Percentiles rank a stretch among this genome's conserved stretches.
Evolutionary conservation across 768 basidiomycete species (phyloP).

Genomic region (Kwoniella sp.): DNA sequence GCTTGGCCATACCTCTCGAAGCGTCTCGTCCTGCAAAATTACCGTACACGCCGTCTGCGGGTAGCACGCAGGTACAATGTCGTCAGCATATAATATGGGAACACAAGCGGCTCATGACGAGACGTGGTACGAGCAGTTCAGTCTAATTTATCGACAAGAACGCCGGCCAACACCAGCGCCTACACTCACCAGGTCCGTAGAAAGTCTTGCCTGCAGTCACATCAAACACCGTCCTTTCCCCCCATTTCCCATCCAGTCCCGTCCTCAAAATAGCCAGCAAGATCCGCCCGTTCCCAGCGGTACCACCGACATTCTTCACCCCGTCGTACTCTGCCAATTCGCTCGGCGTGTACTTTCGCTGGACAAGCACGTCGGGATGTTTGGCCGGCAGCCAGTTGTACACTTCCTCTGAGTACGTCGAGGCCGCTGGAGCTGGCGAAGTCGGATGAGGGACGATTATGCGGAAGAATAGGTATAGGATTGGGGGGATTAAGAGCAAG

Average conservation of each 20-base stretch:
- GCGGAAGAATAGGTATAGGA: conserved; percentile 44
- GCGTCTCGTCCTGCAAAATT: conserved; percentile 98
- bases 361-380: conserved; percentile 77
- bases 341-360: conserved; percentile 75
- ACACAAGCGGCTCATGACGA: not conserved
- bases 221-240: conserved; percentile 73
- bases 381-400: conserved; percentile 91
- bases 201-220: conserved; percentile 86
- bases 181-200: conserved; percentile 83
- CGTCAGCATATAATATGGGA: too few relatives aligned
- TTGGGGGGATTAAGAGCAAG: conserved; percentile 41
- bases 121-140: conserved; percentile 6
- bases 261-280: conserved; percentile 77
- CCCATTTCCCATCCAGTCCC: conserved; percentile 68
- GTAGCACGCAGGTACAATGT: not conserved
- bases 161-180: too few relatives aligned
- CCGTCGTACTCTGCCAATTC: conserved; percentile 68
- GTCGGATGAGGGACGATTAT: conserved; percentile 65
- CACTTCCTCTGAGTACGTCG: conserved; percentile 69
- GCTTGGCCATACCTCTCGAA: conserved; percentile 95
- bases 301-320: conserved; percentile 62
- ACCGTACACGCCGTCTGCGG: conserved; percentile 87
- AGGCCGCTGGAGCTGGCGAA: conserved; percentile 25
- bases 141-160: conserved; percentile 10
- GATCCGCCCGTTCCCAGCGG: too few relatives aligned